A percentile compares a stretch with the other conserved stretches of the same genome.
These are phyloP conservation scores for Celoporthe dispersa DNA, from an alignment of 2,329 filamentous ascomycete genomes.

Conservation along the genomic window DNA sequence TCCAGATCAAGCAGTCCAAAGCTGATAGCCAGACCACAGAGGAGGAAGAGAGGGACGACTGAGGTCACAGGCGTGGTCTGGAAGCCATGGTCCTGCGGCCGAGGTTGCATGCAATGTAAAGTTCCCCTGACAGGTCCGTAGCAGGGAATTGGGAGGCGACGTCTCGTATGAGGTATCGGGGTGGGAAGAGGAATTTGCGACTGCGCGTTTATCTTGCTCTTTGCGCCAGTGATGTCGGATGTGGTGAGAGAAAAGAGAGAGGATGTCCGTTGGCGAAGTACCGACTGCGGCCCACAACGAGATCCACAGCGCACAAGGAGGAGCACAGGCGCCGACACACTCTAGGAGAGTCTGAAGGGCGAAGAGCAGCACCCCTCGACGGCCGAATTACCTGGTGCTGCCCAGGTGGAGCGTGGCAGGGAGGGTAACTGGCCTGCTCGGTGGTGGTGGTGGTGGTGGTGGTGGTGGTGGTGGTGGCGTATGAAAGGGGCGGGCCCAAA, in stretches of 20 bases:
- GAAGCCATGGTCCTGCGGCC: conserved; percentile 24
- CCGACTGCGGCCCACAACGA: conserved; percentile 22
- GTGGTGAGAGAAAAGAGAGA: background rate
- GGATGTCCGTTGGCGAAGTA: conserved; percentile 18
- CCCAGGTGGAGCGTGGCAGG: background rate
- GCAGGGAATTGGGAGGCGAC: background rate
- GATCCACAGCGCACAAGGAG: background rate
- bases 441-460: background rate
- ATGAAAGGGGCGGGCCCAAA: background rate
- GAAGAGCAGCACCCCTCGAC: background rate
- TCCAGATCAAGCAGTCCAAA: background rate
- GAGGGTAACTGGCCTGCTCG: background rate
- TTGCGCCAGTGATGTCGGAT: background rate
- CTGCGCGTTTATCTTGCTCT: conserved; percentile 1
- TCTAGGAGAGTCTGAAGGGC: background rate
- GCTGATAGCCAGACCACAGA: conserved; percentile 13
- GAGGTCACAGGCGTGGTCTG: conserved; percentile 27
- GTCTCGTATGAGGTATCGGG: background rate
- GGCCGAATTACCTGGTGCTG: background rate
- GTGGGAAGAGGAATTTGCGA: background rate
- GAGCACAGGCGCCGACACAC: background rate
- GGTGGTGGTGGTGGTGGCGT: background rate
- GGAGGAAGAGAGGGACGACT: background rate
- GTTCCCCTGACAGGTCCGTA: background rate
- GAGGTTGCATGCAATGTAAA: background rate